These are phyloP conservation scores for Tuber aestivum DNA, from an alignment of 495 filamentous ascomycete species.

Conservation along the genomic window DNA sequence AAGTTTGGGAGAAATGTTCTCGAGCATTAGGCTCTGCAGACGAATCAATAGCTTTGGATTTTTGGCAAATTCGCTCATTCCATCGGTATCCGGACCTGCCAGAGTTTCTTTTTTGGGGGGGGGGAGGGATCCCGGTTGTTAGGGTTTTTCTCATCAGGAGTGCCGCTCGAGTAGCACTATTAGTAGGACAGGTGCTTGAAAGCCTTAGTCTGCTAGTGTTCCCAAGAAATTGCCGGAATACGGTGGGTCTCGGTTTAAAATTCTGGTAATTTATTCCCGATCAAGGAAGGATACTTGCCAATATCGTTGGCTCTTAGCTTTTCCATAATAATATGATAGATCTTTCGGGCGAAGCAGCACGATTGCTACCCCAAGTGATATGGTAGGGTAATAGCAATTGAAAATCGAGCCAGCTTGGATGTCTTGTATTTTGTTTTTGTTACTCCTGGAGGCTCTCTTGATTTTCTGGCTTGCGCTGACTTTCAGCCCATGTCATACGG, in stretches of 20 bases:
- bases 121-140: too few relatives aligned
- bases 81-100: not conserved
- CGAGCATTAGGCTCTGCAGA: not conserved
- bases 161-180: too few relatives aligned
- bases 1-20: not conserved
- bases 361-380: not conserved
- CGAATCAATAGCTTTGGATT: not conserved
- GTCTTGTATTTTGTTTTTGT: not conserved
- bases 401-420: not conserved
- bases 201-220: not conserved
- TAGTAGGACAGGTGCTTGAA: too few relatives aligned
- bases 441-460: not conserved
- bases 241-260: not conserved
- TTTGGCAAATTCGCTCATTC: not conserved
- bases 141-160: too few relatives aligned
- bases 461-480: not conserved
- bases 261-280: not conserved
- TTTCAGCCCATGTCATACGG: not conserved
- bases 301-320: not conserved
- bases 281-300: not conserved
- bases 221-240: not conserved
- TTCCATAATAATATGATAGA: not conserved
- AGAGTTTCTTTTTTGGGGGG: not conserved
- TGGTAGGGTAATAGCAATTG: not conserved
- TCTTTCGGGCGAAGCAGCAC: not conserved